Conservation (phyloP, 805 yeast species). For the Saturnispora zaruensis region DNA sequence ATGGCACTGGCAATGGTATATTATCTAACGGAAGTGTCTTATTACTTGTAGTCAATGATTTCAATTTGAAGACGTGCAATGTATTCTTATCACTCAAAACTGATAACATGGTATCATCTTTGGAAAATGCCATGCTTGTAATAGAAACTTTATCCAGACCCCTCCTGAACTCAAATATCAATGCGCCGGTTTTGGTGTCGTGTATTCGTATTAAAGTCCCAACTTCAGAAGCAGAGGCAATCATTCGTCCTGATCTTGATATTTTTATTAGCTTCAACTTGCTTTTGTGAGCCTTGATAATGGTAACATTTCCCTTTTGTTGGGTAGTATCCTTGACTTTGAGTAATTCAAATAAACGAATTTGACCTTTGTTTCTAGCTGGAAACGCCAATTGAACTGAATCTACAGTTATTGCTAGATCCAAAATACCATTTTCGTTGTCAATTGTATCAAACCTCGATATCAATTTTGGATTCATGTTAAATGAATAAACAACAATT, state of each 20-base stretch:
- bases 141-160: constrained; percentile 82
- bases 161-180: constrained; percentile 78
- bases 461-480: constrained; percentile 65
- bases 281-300: constrained; percentile 71
- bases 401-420: constrained; percentile 25
- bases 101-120: constrained; percentile 66
- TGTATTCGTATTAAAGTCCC: constrained; percentile 77
- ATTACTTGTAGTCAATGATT: constrained; percentile 13
- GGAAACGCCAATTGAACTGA: constrained; percentile 60
- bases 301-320: constrained; percentile 37
- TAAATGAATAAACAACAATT: constrained; percentile 70
- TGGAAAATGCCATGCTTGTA: constrained; percentile 77
- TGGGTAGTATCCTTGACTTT: not conserved
- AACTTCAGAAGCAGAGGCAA: constrained; percentile 74
- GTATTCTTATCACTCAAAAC: constrained; percentile 86
- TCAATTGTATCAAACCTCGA: constrained; percentile 56
- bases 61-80: constrained; percentile 63
- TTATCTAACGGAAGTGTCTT: constrained; percentile 51
- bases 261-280: constrained; percentile 54
- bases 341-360: constrained; percentile 69
- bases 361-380: constrained; percentile 64
- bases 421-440: constrained; percentile 59
- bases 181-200: constrained; percentile 56
- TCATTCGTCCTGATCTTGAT: constrained; percentile 52
- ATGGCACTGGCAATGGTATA: constrained; percentile 41